Evolutionary conservation across 257 asterid species (phyloP).

Genomic region (Solanum ahanhuiri): DNA sequence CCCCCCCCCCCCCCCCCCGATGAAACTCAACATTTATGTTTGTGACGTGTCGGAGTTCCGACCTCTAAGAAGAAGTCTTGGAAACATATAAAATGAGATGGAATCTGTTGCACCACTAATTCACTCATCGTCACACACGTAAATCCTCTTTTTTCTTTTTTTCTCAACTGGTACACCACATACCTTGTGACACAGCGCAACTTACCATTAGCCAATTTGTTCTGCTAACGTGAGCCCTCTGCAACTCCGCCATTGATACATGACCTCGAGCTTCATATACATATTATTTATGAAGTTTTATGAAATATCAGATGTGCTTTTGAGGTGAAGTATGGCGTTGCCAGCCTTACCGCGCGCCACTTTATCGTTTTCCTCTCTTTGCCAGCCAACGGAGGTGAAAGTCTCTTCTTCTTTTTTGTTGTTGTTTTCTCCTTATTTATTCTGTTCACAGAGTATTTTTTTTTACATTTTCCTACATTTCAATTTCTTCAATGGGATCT

Average conservation of each 20-base stretch:
- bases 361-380: conserved; percentile 5
- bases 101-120: neutral
- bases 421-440: neutral
- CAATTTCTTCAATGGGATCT: neutral
- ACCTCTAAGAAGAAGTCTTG: neutral
- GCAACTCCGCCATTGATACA: neutral
- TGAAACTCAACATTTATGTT: too few relatives aligned
- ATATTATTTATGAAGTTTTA: neutral
- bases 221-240: neutral
- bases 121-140: neutral
- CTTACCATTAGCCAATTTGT: neutral
- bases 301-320: conserved; percentile 9
- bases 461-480: neutral
- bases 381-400: conserved; percentile 28
- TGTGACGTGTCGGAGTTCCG: too few relatives aligned
- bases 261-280: neutral
- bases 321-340: conserved; percentile 35
- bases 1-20: too few relatives aligned
- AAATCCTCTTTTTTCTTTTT: neutral
- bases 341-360: conserved; percentile 14
- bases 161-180: neutral
- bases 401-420: neutral
- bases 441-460: neutral
- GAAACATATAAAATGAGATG: neutral
- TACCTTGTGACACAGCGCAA: neutral